phyloP scores from a whole-genome alignment of 768 basidiomycete genomes.

The Agrocybe chaxingu region DNA sequence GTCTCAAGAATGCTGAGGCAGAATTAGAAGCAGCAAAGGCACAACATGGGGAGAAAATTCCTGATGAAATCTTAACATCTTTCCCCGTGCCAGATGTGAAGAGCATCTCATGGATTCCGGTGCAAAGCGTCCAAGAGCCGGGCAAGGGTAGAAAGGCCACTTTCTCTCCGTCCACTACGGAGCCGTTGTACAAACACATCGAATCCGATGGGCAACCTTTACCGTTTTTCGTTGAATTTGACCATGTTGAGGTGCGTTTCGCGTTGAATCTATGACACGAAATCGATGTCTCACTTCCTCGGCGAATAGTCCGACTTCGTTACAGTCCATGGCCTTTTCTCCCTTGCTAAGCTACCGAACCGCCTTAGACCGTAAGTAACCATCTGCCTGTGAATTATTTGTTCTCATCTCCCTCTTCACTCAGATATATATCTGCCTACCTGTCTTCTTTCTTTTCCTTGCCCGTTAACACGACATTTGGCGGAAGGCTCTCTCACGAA shows the following conservation, averaged over 20 bases:
- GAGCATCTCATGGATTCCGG: conserved; percentile 90
- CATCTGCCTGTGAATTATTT: neutral
- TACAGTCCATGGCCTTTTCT: conserved; percentile 74
- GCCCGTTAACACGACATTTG: conserved; percentile 69
- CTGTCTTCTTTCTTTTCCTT: conserved; percentile 85
- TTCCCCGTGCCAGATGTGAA: conserved; percentile 93
- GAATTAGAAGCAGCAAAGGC: conserved; percentile 80
- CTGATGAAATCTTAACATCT: conserved; percentile 69
- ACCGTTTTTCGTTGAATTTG: conserved; percentile 91
- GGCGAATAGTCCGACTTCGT: conserved; percentile 84
- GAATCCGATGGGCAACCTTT: conserved; percentile 62
- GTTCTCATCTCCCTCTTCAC: conserved; percentile 2
- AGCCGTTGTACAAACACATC: conserved; percentile 59
- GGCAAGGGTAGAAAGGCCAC: conserved; percentile 42
- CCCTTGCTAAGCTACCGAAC: conserved; percentile 67
- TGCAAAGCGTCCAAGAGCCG: conserved; percentile 59
- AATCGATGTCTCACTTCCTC: conserved; percentile 3
- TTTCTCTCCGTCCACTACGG: conserved; percentile 23
- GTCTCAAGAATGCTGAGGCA: conserved; percentile 65
- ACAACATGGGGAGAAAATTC: conserved; percentile 83
- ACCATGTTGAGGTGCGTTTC: conserved; percentile 75
- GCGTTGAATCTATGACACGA: conserved; percentile 1
- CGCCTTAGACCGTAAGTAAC: conserved; percentile 69
- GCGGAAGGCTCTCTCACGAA: conserved; percentile 75
- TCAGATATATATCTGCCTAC: conserved; percentile 76